phyloP scores from a whole-genome alignment of 768 basidiomycete genomes.

The Leccinum subgranulosum region DNA sequence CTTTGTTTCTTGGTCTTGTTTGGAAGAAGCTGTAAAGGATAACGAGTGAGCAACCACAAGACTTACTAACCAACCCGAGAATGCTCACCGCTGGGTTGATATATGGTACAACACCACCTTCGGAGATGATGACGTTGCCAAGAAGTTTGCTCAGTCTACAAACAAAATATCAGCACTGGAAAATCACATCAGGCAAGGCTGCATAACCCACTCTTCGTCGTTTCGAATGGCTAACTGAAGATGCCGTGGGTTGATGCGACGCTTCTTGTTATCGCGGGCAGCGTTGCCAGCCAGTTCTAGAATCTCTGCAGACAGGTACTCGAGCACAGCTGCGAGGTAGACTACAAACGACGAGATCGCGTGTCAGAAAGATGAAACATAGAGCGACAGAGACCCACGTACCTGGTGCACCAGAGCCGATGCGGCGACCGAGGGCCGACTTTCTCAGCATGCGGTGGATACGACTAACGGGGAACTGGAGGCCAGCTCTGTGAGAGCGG shows the following conservation, averaged over 20 bases:
- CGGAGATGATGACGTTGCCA: conserved; percentile 86
- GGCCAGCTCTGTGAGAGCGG: conserved; percentile 72
- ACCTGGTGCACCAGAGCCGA: conserved; percentile 88
- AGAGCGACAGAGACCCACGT: not conserved
- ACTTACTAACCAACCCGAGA: not conserved
- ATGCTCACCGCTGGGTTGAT: conserved; percentile 58
- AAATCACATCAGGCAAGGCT: not conserved
- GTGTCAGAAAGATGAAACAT: conserved; percentile 10
- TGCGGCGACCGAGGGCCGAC: conserved; percentile 83
- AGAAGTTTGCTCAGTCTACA: conserved; percentile 66
- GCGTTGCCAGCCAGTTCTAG: conserved; percentile 91
- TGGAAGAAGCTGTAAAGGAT: conserved; percentile 25
- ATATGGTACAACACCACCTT: conserved; percentile 89
- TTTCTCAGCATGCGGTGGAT: conserved; percentile 86
- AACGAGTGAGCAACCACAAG: not conserved
- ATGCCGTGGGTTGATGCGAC: conserved; percentile 94
- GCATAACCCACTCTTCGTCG: conserved; percentile 71
- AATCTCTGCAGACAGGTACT: conserved; percentile 91
- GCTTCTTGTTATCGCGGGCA: conserved; percentile 90
- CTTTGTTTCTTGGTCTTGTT: conserved; percentile 32
- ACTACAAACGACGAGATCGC: conserved; percentile 40
- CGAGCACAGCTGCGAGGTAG: conserved; percentile 89
- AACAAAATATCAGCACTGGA: not conserved
- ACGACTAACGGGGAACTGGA: conserved; percentile 89
- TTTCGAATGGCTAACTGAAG: conserved; percentile 93